Evolutionary conservation across 371 early-diverging fungal species (phyloP), one percentile per base, ranked within the genome.

Genomic region (Actinomortierella ambigua): DNA sequence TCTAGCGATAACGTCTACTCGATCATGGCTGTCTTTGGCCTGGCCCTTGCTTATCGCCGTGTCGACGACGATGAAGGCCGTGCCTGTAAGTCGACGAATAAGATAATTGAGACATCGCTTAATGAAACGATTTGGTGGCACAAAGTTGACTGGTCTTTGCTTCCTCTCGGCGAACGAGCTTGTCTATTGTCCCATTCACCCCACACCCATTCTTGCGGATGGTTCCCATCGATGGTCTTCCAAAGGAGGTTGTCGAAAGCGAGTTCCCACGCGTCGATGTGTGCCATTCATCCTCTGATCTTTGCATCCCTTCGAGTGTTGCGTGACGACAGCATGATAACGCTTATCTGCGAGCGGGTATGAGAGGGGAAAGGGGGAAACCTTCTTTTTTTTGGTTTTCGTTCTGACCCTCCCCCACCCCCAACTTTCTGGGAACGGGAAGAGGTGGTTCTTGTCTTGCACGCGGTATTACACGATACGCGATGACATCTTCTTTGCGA

Each of bases 1-100:
- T 15, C 46, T 58, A 91, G 95, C 49, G 95, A 95, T 78, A 95
- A 95, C 64, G 95, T 95, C 8, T 93, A 95, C 68, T 94, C 95
- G n/a, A 94, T 95, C 59, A 81, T 91, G 63, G 89, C 89, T 53
- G 94, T 93, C 15, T 94, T 86, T 81, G 94, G 93, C 43, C 80
- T 95, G 22, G 92, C 94, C 1, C 79, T 94, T 1, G 94, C 94
- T 1, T 95, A 94, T 66, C 83, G 92, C 59, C 79, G 93, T 39
- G 69, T 93, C 24, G 94, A 94, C 68, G 93, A 94, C 65, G 90
- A 88, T 56, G 83, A 82, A 47, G 94, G 94, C 24, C 80, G 92
- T 54, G 89, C 90, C 28, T 93, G 92, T 94, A 85, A 82, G 86
- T 79, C 14, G 0, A 6, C 39, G n/a, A n/a, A n/a, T n/a, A n/a